A percentile compares a stretch with the other conserved stretches of the same genome.
These are phyloP conservation scores for Acer saccharum DNA, from an alignment of 345 rosid genomes.

Conservation along the genomic window DNA sequence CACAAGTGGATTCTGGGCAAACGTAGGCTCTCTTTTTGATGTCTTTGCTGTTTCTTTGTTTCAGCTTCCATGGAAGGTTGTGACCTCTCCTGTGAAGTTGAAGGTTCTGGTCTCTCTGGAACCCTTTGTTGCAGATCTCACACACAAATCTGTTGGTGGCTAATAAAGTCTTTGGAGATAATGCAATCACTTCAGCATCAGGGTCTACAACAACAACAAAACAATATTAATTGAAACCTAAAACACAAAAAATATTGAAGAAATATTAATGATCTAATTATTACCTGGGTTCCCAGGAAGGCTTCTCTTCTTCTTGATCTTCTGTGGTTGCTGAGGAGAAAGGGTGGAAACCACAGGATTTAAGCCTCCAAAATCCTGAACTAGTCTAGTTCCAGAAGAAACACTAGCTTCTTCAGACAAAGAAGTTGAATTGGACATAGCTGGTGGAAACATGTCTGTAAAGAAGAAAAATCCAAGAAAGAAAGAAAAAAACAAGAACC, in stretches of 20 bases:
- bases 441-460: slow-evolving; percentile 58
- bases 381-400: slow-evolving; percentile 54
- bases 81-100: slow-evolving; percentile 97
- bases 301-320: slow-evolving; percentile 77
- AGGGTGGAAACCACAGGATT: slow-evolving; percentile 39
- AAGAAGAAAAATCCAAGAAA: slow-evolving; percentile 50
- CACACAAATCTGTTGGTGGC: slow-evolving; percentile 90
- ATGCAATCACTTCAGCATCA: slow-evolving; percentile 88
- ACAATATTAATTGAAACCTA: not conserved
- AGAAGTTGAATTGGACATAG: slow-evolving; percentile 60
- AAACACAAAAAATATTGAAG: slow-evolving; percentile 5
- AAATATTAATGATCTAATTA: slow-evolving; percentile 17
- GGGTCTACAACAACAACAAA: slow-evolving; percentile 54
- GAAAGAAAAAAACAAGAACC: slow-evolving; percentile 27
- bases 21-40: slow-evolving; percentile 67
- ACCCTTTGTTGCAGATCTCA: slow-evolving; percentile 96
- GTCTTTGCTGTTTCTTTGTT: slow-evolving; percentile 65
- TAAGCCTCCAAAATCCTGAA: slow-evolving; percentile 51
- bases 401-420: slow-evolving; percentile 70
- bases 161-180: slow-evolving; percentile 78
- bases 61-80: slow-evolving; percentile 95
- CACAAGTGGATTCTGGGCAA: slow-evolving; percentile 80
- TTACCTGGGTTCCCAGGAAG: slow-evolving; percentile 93
- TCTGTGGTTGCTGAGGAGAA: slow-evolving; percentile 46
- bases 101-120: slow-evolving; percentile 93